phyloP scores from a whole-genome alignment of 495 filamentous ascomycete genomes.

The Penicillium pancosmium region DNA sequence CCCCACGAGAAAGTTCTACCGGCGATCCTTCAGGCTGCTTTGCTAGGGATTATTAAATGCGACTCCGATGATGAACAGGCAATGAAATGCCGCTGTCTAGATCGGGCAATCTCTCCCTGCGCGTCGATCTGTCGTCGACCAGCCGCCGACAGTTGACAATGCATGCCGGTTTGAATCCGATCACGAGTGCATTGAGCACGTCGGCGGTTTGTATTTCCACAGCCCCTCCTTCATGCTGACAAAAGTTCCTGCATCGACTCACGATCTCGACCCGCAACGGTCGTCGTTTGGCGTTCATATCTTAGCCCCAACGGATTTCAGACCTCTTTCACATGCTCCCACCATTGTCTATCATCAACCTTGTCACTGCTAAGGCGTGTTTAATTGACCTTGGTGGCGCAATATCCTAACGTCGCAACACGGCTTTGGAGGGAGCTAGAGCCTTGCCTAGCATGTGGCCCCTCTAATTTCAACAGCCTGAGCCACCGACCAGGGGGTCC shows the following conservation, averaged over 20 bases:
- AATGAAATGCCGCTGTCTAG: conserved; percentile 10
- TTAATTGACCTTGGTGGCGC: neutral
- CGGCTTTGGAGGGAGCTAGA: neutral
- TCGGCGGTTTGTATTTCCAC: neutral
- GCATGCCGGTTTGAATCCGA: neutral
- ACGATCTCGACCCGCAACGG: conserved; percentile 5
- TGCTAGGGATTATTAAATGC: neutral
- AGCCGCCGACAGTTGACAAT: conserved; percentile 1
- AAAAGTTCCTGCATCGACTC: conserved; percentile 14
- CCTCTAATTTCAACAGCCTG: conserved; percentile 10
- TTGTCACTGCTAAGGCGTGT: neutral
- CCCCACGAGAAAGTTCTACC: neutral
- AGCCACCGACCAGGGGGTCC: conserved; percentile 12
- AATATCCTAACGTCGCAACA: neutral
- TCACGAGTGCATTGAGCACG: neutral
- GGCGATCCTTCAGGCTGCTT: neutral
- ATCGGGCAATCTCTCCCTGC: conserved; percentile 6
- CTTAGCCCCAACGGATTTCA: conserved; percentile 5
- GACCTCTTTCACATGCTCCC: conserved; percentile 14
- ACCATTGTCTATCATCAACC: neutral
- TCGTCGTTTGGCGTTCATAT: conserved; percentile 2
- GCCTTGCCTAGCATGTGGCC: neutral
- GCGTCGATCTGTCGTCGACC: neutral
- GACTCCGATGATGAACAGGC: conserved; percentile 8
- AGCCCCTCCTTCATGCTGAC: neutral